Evolutionary conservation across 139 green algal species (phyloP).

Genomic region (Spirogloea muscicola): DNA sequence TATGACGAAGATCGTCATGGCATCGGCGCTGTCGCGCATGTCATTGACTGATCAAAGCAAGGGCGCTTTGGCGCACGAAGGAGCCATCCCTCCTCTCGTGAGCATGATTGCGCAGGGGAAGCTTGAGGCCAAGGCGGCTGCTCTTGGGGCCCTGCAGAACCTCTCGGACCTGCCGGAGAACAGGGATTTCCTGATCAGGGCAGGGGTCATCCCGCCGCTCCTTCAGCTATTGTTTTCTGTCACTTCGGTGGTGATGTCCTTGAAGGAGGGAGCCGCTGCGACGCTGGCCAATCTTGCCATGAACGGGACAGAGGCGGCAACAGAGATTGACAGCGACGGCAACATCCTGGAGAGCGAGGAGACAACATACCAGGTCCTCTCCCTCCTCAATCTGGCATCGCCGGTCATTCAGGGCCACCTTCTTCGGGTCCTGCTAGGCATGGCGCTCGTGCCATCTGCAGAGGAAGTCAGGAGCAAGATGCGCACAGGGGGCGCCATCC

Average conservation of each 20-base stretch:
- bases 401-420: slow-evolving; percentile 18
- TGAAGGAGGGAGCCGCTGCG: slow-evolving; percentile 30
- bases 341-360: slow-evolving; percentile 24
- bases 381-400: slow-evolving; percentile 18
- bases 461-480: slow-evolving; percentile 22
- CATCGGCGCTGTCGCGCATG: slow-evolving; percentile 25
- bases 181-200: slow-evolving; percentile 11
- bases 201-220: slow-evolving; percentile 22
- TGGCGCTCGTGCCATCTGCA: slow-evolving; percentile 1
- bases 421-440: slow-evolving; percentile 5
- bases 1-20: slow-evolving; percentile 30
- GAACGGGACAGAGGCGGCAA: background rate
- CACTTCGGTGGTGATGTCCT: slow-evolving; percentile 31
- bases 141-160: slow-evolving; percentile 30
- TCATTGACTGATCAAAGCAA: slow-evolving; percentile 29
- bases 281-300: slow-evolving; percentile 24
- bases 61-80: slow-evolving; percentile 16
- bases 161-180: slow-evolving; percentile 20
- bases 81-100: slow-evolving; percentile 27
- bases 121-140: slow-evolving; percentile 35
- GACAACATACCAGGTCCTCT: slow-evolving; percentile 35
- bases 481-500: slow-evolving; percentile 12
- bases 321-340: background rate
- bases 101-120: slow-evolving; percentile 28
- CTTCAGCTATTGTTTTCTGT: slow-evolving; percentile 32